phyloP scores from a whole-genome alignment of 1,284 basidiomycete species.

The Heterobasidion irregulare region DNA sequence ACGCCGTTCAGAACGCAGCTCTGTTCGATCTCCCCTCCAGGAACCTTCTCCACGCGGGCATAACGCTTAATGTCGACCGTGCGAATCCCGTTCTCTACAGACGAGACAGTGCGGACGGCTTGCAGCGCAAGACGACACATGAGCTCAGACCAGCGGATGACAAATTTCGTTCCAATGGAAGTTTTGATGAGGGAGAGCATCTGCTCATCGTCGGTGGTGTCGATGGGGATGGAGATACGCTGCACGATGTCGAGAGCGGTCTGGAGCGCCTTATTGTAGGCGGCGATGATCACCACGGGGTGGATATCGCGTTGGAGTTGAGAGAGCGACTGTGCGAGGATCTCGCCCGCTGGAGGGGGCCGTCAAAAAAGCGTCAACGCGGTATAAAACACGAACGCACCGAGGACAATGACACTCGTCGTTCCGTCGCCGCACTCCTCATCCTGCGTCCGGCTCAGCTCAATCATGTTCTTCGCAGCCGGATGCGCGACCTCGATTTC shows the following conservation, averaged over 20 bases:
- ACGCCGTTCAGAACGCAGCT: constrained; percentile 85
- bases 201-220: constrained; percentile 79
- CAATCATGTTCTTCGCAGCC: constrained; percentile 99
- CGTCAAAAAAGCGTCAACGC: background rate
- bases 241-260: constrained; percentile 87
- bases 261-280: constrained; percentile 93
- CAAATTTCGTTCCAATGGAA: constrained; percentile 99
- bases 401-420: constrained; percentile 94
- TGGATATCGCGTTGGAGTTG: constrained; percentile 96
- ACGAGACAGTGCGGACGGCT: constrained; percentile 81
- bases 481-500: constrained; percentile 99
- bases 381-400: constrained; percentile 32
- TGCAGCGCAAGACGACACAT: constrained; percentile 96
- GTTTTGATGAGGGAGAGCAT: constrained; percentile 98
- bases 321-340: constrained; percentile 90
- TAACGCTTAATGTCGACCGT: constrained; percentile 98
- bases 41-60: constrained; percentile 94
- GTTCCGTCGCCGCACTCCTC: constrained; percentile 99
- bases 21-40: constrained; percentile 95
- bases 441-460: constrained; percentile 94
- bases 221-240: constrained; percentile 84
- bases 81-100: constrained; percentile 60
- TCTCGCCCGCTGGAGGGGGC: constrained; percentile 76
- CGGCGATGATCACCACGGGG: constrained; percentile 97
- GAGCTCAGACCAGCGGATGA: constrained; percentile 91